Percentiles rank a stretch among this genome's conserved stretches.
These are phyloP conservation scores for Colletotrichum spinosum DNA, from an alignment of 2,329 filamentous ascomycete genomes.

Conservation along the genomic window DNA sequence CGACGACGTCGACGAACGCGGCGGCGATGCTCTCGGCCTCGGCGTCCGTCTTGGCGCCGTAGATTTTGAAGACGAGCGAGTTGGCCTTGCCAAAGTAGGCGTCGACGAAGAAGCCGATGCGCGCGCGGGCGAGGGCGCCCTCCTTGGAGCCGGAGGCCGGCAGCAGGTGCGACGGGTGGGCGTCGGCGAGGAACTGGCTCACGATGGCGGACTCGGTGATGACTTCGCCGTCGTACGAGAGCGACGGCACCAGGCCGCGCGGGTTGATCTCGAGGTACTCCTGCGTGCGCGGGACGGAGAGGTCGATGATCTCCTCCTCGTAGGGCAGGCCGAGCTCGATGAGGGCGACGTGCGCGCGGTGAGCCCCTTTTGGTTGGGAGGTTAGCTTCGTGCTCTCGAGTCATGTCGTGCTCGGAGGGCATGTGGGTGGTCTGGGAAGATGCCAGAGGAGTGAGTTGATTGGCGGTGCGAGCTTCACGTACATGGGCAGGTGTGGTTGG, in stretches of 20 bases:
- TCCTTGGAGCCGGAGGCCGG: conserved; percentile 64
- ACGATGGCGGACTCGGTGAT: conserved; percentile 81
- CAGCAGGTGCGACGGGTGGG: conserved; percentile 74
- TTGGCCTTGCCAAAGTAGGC: conserved; percentile 74
- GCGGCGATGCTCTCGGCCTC: conserved; percentile 62
- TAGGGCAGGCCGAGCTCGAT: conserved; percentile 74
- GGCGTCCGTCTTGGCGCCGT: conserved; percentile 60
- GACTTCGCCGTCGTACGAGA: conserved; percentile 75
- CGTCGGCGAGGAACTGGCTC: conserved; percentile 77
- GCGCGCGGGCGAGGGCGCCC: conserved; percentile 71
- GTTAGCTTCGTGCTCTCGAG: not conserved
- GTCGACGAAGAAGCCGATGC: conserved; percentile 79
- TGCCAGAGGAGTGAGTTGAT: not conserved
- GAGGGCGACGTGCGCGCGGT: conserved; percentile 79
- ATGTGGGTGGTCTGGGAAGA: not conserved
- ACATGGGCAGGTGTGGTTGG: conserved; percentile 76
- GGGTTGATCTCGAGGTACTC: conserved; percentile 85
- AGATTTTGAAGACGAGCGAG: conserved; percentile 56
- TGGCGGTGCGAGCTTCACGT: conserved; percentile 33
- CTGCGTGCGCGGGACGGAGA: conserved; percentile 73
- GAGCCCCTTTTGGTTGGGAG: conserved; percentile 62
- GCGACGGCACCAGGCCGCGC: conserved; percentile 79
- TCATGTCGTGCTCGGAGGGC: not conserved
- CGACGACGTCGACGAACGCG: conserved; percentile 65
- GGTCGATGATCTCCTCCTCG: conserved; percentile 79